Evolutionary conservation across 2,329 filamentous ascomycete species (phyloP).

Genomic region (Colletotrichum magnum): DNA sequence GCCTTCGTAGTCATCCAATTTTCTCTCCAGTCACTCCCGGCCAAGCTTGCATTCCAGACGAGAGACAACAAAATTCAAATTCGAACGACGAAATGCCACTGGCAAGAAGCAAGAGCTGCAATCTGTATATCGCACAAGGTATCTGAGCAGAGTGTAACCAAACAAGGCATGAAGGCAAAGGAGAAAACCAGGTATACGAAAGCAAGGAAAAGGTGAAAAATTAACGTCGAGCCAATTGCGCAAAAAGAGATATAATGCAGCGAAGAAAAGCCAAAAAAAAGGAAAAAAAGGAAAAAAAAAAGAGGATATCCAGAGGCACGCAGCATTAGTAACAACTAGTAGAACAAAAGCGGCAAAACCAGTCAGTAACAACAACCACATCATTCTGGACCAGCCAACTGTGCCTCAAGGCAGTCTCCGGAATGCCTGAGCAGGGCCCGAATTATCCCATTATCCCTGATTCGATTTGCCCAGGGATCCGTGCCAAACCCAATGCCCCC

Average conservation of each 20-base stretch:
- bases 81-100: conserved; percentile 29
- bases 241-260: no score
- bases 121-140: conserved; percentile 73
- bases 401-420: conserved; percentile 60
- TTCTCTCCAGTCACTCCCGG: conserved; percentile 13
- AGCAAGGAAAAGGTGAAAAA: conserved; percentile 36
- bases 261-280: conserved; percentile 40
- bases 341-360: conserved; percentile 55
- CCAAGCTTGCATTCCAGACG: conserved; percentile 21
- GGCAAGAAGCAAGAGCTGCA: conserved; percentile 42
- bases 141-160: conserved; percentile 57
- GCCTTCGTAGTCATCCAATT: conserved; percentile 7
- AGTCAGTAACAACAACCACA: conserved; percentile 53
- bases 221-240: no score
- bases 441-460: conserved; percentile 49
- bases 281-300: conserved; percentile 51
- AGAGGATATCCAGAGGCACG: conserved; percentile 53
- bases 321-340: conserved; percentile 58
- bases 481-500: conserved; percentile 54
- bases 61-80: conserved; percentile 25
- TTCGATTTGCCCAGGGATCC: conserved; percentile 48
- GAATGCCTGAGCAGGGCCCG: conserved; percentile 54
- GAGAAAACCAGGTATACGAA: not conserved
- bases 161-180: conserved; percentile 23
- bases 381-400: conserved; percentile 68